phyloP scores from a whole-genome alignment of 2,329 filamentous ascomycete species.

The Paraphoma chrysanthemicola region DNA sequence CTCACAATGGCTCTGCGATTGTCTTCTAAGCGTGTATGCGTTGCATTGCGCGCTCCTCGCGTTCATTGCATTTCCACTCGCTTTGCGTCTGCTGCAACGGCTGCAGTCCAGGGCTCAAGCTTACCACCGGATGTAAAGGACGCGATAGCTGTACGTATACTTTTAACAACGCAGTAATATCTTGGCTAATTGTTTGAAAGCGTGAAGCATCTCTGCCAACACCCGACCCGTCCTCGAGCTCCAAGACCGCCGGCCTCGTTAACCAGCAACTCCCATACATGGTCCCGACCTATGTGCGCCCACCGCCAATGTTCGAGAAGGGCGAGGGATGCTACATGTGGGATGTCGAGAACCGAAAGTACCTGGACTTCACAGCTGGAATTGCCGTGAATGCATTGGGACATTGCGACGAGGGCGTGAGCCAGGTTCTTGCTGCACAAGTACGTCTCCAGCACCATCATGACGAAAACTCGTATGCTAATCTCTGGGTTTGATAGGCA shows the following conservation, averaged over 20 bases:
- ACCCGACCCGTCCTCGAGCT: constrained; percentile 76
- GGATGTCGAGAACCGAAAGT: constrained; percentile 87
- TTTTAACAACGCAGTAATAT: background rate
- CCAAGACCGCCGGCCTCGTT: constrained; percentile 76
- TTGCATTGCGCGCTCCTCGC: constrained; percentile 34
- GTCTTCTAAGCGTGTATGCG: constrained; percentile 30
- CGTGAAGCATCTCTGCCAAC: constrained; percentile 61
- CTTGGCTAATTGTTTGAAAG: constrained; percentile 26
- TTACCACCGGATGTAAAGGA: constrained; percentile 50
- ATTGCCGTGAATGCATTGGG: constrained; percentile 95
- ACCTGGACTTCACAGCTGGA: constrained; percentile 93
- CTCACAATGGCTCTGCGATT: constrained; percentile 42
- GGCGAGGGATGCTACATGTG: constrained; percentile 88
- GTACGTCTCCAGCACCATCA: constrained; percentile 50
- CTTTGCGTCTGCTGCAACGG: constrained; percentile 50
- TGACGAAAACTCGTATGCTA: constrained; percentile 6
- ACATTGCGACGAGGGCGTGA: constrained; percentile 83
- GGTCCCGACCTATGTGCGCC: constrained; percentile 94
- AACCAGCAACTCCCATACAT: constrained; percentile 83
- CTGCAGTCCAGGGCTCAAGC: constrained; percentile 47
- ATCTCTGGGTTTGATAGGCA: constrained; percentile 42
- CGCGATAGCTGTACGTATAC: constrained; percentile 48
- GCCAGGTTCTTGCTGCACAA: constrained; percentile 78
- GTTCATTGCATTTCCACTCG: constrained; percentile 29
- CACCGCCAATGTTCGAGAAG: constrained; percentile 86